Percentiles rank a stretch among this genome's conserved stretches.
phyloP scores from a whole-genome alignment of 129 eudicot species.

The Centaurea solstitialis region DNA sequence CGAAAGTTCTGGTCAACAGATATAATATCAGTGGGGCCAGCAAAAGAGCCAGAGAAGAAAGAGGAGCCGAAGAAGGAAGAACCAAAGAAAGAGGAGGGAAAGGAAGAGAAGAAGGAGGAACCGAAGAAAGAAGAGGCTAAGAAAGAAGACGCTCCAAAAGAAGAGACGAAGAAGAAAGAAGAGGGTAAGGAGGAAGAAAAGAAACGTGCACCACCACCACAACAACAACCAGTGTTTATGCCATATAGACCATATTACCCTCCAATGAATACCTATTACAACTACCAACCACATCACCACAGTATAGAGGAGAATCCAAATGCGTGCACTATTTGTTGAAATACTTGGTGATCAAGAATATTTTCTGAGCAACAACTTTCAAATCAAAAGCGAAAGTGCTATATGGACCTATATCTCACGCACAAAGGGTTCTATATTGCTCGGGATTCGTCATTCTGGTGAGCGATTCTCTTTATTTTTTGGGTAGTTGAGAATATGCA shows the following conservation, averaged over 20 bases:
- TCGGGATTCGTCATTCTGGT: not conserved
- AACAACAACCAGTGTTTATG: constrained; percentile 15
- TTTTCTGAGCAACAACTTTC: not conserved
- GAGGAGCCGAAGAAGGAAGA: constrained; percentile 27
- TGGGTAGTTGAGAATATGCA: constrained; percentile 6
- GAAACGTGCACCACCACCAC: constrained; percentile 1
- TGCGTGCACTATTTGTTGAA: constrained; percentile 36
- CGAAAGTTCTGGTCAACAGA: constrained; percentile 36
- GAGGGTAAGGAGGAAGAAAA: constrained; percentile 31
- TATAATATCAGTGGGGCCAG: constrained; percentile 44
- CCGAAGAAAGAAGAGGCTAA: constrained; percentile 24
- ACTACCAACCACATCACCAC: constrained; percentile 19
- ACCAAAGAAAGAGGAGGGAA: constrained; percentile 22
- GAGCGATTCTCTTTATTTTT: not conserved
- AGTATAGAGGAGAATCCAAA: constrained; percentile 52
- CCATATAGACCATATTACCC: constrained; percentile 31
- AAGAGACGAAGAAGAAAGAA: constrained; percentile 30
- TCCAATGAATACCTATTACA: constrained; percentile 18
- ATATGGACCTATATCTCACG: not conserved
- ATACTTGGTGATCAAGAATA: not conserved
- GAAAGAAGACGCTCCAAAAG: constrained; percentile 16
- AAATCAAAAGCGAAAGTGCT: not conserved
- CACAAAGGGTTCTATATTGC: not conserved
- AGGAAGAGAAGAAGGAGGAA: constrained; percentile 29
- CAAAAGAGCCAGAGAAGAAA: constrained; percentile 42